phyloP scores from a whole-genome alignment of 495 filamentous ascomycete species.

The Talaromyces adpressus region DNA sequence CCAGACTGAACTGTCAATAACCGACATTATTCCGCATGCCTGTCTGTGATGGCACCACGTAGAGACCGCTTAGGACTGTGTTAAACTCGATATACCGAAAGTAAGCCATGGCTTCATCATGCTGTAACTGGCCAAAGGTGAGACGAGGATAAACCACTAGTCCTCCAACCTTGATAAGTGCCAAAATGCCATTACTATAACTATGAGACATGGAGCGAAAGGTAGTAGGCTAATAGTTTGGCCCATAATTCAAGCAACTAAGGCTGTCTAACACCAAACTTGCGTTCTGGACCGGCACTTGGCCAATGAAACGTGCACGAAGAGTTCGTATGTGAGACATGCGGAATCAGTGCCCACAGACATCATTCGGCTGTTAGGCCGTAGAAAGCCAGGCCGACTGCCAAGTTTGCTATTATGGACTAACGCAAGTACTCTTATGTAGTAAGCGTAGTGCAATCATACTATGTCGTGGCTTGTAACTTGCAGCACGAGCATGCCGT shows the following conservation, averaged over 20 bases:
- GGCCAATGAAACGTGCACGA: background rate
- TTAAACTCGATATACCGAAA: background rate
- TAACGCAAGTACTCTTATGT: background rate
- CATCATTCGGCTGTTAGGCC: background rate
- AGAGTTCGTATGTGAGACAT: conserved; percentile 1
- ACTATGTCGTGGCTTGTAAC: background rate
- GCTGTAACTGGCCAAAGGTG: background rate
- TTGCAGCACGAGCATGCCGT: background rate
- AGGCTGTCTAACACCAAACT: background rate
- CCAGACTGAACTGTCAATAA: background rate
- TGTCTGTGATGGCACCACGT: background rate
- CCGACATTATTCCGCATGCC: background rate
- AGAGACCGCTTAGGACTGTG: too few species aligned
- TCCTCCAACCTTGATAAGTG: background rate
- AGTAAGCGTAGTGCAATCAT: background rate
- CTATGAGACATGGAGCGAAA: background rate
- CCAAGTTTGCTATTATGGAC: background rate
- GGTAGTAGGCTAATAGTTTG: background rate
- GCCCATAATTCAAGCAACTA: background rate
- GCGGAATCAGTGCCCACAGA: background rate
- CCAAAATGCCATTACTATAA: background rate
- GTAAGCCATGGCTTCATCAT: background rate
- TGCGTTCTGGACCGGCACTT: background rate
- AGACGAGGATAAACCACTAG: background rate
- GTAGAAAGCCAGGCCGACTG: background rate